These are phyloP conservation scores for Trifolium dubium DNA, from an alignment of 306 rosid genomes.

Conservation along the genomic window DNA sequence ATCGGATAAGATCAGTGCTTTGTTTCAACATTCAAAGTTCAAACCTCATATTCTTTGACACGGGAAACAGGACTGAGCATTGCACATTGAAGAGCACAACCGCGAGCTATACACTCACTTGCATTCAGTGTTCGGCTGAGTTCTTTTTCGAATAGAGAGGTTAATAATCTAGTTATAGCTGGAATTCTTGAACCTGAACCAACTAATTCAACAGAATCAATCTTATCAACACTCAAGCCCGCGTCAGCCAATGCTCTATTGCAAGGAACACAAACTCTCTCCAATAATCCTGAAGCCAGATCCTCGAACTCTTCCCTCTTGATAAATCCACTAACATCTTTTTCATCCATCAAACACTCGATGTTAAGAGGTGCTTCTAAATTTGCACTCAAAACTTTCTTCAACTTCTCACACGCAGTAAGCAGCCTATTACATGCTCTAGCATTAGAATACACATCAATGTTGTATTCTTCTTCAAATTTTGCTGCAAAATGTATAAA, in stretches of 20 bases:
- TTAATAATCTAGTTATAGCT: conserved; percentile 64
- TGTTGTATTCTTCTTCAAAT: conserved; percentile 66
- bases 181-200: conserved; percentile 98
- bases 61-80: conserved; percentile 85
- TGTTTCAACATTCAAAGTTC: conserved; percentile 34
- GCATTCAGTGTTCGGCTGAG: conserved; percentile 83
- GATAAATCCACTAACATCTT: conserved; percentile 84
- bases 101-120: conserved; percentile 98
- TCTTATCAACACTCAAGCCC: conserved; percentile 59
- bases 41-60: conserved; percentile 87
- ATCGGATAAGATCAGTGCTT: conserved; percentile 30
- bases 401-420: conserved; percentile 87
- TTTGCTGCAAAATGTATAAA: conserved; percentile 68
- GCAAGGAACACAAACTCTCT: conserved; percentile 78
- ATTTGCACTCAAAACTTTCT: conserved; percentile 93
- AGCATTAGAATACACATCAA: conserved; percentile 71
- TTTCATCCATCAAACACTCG: conserved; percentile 98
- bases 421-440: conserved; percentile 73
- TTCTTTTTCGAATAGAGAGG: conserved; percentile 73
- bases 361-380: conserved; percentile 81
- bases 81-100: conserved; percentile 96
- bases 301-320: conserved; percentile 93
- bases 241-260: conserved; percentile 77
- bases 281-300: conserved; percentile 69
- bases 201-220: conserved; percentile 85